phyloP scores from a whole-genome alignment of 257 asterid species.

The Plantago ovata region DNA sequence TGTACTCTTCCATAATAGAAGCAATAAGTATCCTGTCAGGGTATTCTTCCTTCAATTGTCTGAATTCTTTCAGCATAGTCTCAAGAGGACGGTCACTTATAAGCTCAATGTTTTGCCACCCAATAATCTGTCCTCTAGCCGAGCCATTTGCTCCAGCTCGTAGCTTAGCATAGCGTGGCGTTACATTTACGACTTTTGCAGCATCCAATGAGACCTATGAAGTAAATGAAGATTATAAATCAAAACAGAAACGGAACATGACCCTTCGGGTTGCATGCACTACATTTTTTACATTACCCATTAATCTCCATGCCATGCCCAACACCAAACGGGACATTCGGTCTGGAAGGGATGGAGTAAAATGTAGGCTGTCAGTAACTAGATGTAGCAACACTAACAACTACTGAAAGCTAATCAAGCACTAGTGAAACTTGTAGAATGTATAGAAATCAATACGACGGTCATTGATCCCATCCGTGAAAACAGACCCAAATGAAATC shows the following conservation, averaged over 20 bases:
- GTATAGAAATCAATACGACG: too few relatives aligned
- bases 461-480: neutral
- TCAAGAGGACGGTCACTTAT: constrained; percentile 93
- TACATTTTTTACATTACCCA: too few relatives aligned
- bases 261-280: neutral
- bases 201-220: constrained; percentile 88
- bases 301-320: too few relatives aligned
- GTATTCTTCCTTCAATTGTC: constrained; percentile 74
- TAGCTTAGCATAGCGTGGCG: constrained; percentile 89
- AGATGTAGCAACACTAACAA: neutral
- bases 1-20: constrained; percentile 92
- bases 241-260: neutral
- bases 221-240: too few relatives aligned
- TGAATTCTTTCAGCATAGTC: constrained; percentile 84
- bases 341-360: too few relatives aligned
- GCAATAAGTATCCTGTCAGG: constrained; percentile 96
- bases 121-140: constrained; percentile 77
- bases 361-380: too few relatives aligned
- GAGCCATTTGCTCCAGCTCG: constrained; percentile 81
- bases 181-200: constrained; percentile 80
- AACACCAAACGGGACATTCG: too few relatives aligned
- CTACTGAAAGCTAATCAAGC: neutral
- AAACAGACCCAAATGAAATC: neutral
- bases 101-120: constrained; percentile 94
- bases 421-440: too few relatives aligned